Evolutionary conservation across 2,329 filamentous ascomycete species (phyloP).

Genomic region (Pestalotiopsis sp.): DNA sequence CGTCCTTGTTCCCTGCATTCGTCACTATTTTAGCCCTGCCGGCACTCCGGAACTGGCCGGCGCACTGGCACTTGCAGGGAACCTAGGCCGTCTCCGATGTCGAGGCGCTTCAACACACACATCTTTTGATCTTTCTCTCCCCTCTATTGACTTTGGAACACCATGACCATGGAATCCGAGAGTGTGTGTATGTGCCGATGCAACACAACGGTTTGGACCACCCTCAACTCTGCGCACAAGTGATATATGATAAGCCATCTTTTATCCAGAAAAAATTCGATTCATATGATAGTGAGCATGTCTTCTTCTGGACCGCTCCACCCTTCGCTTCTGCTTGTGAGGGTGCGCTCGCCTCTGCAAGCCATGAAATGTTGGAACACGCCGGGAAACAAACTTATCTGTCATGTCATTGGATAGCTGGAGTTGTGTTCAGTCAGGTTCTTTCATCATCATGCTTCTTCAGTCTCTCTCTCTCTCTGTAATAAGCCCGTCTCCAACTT

Average conservation of each 20-base stretch:
- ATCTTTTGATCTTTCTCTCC: not conserved
- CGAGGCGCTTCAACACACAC: conserved; percentile 1
- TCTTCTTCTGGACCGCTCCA: not conserved
- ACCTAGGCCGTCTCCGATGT: not conserved
- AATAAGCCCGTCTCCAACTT: not conserved
- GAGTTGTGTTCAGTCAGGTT: not conserved
- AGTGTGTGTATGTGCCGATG: not conserved
- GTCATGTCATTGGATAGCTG: conserved; percentile 1
- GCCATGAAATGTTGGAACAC: not conserved
- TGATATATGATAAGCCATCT: conserved; percentile 7
- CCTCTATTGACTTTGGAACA: not conserved
- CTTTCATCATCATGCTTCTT: not conserved
- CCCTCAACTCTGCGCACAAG: not conserved
- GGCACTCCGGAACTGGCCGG: conserved; percentile 1
- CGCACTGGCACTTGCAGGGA: conserved; percentile 3
- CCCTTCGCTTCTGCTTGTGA: not conserved
- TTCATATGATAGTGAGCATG: not conserved
- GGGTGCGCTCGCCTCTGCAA: conserved; percentile 12
- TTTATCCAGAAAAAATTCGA: not conserved
- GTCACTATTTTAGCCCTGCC: not conserved
- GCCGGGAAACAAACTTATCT: not conserved
- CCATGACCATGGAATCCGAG: not conserved
- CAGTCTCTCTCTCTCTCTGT: not conserved
- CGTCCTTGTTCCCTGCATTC: not conserved
- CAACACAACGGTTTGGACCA: not conserved